Base-by-base conservation (phyloP, 2,329 filamentous ascomycete species). In the Didymella pomorum region DNA sequence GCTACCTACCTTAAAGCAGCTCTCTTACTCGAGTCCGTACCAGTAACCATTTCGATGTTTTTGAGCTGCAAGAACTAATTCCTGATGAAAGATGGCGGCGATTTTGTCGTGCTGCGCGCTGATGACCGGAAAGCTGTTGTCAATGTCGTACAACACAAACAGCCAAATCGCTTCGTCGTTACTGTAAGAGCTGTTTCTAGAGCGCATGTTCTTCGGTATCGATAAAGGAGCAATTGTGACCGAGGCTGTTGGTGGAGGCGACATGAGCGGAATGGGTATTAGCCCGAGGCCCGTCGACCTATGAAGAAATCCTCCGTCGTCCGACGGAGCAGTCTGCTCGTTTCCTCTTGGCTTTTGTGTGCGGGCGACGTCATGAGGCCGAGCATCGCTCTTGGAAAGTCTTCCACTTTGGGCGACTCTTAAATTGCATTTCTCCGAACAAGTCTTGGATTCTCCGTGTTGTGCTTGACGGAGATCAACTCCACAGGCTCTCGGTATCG, bases 191-290 rank as follows among this genome's bases (percentile, higher is more conserved):
- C 33, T 39, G 26, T 56, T 44, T 23, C 21, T 39, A 37, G 4
- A 28, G 16, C 45, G 26, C 33, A 53, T 46, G 62, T 60, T 57
- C 48, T 52, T 14, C 21, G 29, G 21, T 64, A 57, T 67, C 60
- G 62, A 61, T 59, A 58, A 56, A 67, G 70, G 71, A 53, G 45
- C 29, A 73, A 66, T 61, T 63, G 21, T 29, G 29, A 21, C 56
- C 65, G 65, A 66, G 47, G 33, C 29, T 48, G 51, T 18, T 23
- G 42, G 18, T 47, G 47, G 23, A 56, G 60, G 60, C 48, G 62
- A 65, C 56, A 53, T 14, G 29, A 58, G 60, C 45, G 56, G 69
- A 67, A 70, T 72, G 63, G 48, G 51, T 65, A 62, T 66, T 74
- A 20, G 29, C 21, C 71, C 72, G 72, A 60, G 49, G 68, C 65